phyloP scores from a whole-genome alignment of 2,329 filamentous ascomycete species.

The Ophiostoma montium region DNA sequence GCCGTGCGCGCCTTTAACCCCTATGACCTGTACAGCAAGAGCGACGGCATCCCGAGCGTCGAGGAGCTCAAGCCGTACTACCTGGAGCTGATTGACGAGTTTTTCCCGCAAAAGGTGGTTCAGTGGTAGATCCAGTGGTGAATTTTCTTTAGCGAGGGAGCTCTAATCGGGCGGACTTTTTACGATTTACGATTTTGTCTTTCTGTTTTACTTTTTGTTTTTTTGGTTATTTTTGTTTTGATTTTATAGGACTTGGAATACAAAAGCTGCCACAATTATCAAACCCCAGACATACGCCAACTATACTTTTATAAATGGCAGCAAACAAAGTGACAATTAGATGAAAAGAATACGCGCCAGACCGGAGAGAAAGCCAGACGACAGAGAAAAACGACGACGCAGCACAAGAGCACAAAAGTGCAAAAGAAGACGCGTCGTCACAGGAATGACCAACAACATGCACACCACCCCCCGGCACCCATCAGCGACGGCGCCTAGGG shows the following conservation, averaged over 20 bases:
- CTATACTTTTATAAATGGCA: neutral
- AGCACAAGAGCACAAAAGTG: neutral
- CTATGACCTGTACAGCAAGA: conserved; percentile 88
- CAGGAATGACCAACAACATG: neutral
- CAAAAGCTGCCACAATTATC: too few relatives aligned
- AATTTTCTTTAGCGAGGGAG: neutral
- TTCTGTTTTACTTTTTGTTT: too few relatives aligned
- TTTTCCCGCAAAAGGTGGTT: conserved; percentile 53
- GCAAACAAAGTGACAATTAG: neutral
- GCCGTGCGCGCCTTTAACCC: conserved; percentile 81
- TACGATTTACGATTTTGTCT: neutral
- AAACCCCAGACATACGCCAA: neutral
- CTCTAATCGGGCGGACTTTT: too few relatives aligned
- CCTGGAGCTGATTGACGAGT: conserved; percentile 59
- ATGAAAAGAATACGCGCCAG: too few relatives aligned
- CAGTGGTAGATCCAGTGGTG: conserved; percentile 38
- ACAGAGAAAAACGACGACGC: too few relatives aligned
- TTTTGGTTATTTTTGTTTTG: too few relatives aligned
- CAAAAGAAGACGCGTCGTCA: too few relatives aligned
- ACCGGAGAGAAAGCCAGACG: too few relatives aligned
- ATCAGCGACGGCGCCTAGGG: too few relatives aligned
- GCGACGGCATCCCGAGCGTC: conserved; percentile 61
- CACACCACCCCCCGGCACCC: too few relatives aligned
- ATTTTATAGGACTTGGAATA: too few relatives aligned
- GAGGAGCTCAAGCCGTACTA: conserved; percentile 73